Conservation (phyloP, 768 basidiomycete species). For the Rhizopogon vinicolor region DNA sequence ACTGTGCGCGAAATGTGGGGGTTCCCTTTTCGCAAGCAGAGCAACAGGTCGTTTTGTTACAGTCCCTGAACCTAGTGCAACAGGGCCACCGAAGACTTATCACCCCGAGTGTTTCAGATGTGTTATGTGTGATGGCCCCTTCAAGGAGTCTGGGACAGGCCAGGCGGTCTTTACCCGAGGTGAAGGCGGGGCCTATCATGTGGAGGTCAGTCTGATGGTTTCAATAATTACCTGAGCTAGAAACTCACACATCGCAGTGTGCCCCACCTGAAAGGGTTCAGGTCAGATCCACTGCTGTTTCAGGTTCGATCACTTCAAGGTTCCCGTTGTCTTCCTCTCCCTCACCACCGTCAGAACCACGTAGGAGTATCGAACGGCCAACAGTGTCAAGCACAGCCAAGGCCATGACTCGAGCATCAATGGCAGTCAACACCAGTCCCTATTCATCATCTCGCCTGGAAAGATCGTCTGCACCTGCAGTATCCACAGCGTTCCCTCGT, state of each 20-base stretch:
- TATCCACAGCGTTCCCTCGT: constrained; percentile 19
- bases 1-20: constrained; percentile 57
- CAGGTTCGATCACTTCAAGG: constrained; percentile 9
- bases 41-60: constrained; percentile 68
- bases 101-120: constrained; percentile 79
- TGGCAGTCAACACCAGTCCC: constrained; percentile 7
- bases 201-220: constrained; percentile 35
- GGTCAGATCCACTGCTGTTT: constrained; percentile 9
- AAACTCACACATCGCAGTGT: constrained; percentile 29
- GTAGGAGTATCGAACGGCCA: constrained; percentile 14
- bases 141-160: constrained; percentile 57
- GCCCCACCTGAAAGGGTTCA: constrained; percentile 33
- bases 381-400: constrained; percentile 1
- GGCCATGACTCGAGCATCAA: constrained; percentile 6
- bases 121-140: constrained; percentile 54
- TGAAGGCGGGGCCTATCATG: constrained; percentile 63
- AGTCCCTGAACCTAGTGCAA: constrained; percentile 46
- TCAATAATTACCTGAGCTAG: background rate
- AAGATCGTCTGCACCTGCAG: constrained; percentile 12
- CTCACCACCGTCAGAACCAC: constrained; percentile 15
- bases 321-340: constrained; percentile 5
- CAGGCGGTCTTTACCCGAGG: constrained; percentile 70
- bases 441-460: constrained; percentile 29
- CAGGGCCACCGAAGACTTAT: constrained; percentile 51
- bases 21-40: constrained; percentile 50